Evolutionary conservation across 106 monocot genomes (phyloP).

Genomic region (Allium fistulosum): DNA sequence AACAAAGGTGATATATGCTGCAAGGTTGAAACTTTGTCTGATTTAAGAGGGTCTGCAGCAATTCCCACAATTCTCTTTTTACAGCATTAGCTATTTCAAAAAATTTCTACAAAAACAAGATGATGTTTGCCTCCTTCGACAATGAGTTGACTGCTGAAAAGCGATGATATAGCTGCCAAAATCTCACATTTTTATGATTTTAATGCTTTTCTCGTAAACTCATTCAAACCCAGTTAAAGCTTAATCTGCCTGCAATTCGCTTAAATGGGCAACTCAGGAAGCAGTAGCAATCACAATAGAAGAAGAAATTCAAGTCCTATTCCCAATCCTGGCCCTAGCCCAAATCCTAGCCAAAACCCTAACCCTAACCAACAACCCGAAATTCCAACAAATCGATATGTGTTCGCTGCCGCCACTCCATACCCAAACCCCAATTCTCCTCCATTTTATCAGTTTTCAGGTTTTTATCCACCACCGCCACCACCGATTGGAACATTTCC

Average conservation of each 20-base stretch:
- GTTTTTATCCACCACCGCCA: slow-evolving; percentile 52
- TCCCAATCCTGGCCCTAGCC: neutral
- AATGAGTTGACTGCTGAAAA: too few species aligned
- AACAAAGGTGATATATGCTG: neutral
- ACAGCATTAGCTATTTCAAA: neutral
- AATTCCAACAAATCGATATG: slow-evolving; percentile 43
- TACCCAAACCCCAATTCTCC: slow-evolving; percentile 51
- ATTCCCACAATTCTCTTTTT: neutral
- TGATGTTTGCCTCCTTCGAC: neutral
- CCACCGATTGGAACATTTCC: slow-evolving; percentile 40
- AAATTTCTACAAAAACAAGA: neutral
- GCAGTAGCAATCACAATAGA: slow-evolving; percentile 7
- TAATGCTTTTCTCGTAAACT: neutral
- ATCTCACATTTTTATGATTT: slow-evolving; percentile 1
- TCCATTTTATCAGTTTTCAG: slow-evolving; percentile 34
- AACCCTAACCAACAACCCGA: slow-evolving; percentile 21
- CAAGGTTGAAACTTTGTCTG: slow-evolving; percentile 3
- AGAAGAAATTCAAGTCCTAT: slow-evolving; percentile 15
- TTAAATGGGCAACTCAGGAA: slow-evolving; percentile 18
- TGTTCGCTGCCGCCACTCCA: slow-evolving; percentile 62
- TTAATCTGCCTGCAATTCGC: neutral
- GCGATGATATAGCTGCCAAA: neutral
- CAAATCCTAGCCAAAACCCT: slow-evolving; percentile 5
- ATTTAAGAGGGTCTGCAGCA: neutral
- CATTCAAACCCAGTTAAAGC: neutral